Evolutionary conservation across 495 filamentous ascomycete genomes (phyloP).

Genomic region (Neurospora tetraspora): DNA sequence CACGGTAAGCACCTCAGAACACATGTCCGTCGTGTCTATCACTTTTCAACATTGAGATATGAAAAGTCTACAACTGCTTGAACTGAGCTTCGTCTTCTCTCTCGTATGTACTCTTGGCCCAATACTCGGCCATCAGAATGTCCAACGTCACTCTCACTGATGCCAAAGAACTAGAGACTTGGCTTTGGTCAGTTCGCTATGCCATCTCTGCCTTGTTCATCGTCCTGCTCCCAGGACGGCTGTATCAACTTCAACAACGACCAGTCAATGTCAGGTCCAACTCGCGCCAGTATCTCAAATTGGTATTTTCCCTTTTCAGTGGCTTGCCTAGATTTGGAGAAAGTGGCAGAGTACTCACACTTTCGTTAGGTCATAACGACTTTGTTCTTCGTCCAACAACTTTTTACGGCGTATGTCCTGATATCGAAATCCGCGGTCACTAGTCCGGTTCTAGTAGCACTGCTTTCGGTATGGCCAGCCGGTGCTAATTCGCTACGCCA

Average conservation of each 20-base stretch:
- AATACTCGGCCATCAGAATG: neutral
- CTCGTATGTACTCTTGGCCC: neutral
- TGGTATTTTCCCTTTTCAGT: neutral
- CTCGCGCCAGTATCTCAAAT: neutral
- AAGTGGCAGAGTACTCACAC: neutral
- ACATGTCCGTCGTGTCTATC: neutral
- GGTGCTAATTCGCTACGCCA: constrained; percentile 45
- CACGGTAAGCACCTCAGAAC: neutral
- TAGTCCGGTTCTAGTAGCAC: neutral
- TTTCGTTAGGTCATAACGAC: neutral
- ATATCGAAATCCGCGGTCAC: neutral
- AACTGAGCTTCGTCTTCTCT: neutral
- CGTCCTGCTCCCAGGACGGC: constrained; percentile 3
- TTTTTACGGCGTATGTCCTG: neutral
- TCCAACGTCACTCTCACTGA: neutral
- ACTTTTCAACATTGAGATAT: neutral
- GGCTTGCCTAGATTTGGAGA: neutral
- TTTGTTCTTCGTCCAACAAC: neutral
- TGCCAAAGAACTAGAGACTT: neutral
- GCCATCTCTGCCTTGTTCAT: constrained; percentile 5
- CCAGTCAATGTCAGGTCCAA: neutral
- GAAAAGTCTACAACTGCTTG: neutral
- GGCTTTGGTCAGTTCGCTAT: neutral
- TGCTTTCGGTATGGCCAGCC: constrained; percentile 51
- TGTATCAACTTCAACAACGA: neutral